phyloP scores from a whole-genome alignment of 306 rosid species.

The Ormosia emarginata region DNA sequence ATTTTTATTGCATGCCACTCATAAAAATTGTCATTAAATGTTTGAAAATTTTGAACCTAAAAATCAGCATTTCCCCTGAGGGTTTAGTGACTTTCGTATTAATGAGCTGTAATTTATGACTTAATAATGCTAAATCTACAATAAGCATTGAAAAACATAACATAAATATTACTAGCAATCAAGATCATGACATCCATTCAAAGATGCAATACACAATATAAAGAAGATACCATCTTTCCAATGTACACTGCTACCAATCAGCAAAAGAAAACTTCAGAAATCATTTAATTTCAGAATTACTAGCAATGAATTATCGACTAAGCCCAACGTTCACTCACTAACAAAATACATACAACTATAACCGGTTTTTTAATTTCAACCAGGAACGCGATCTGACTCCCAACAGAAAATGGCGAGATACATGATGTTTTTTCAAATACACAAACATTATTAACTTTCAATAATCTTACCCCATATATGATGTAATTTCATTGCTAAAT shows the following conservation, averaged over 20 bases:
- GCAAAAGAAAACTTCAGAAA: background rate
- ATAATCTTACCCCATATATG: slow-evolving; percentile 55
- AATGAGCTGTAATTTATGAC: background rate
- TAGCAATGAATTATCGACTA: background rate
- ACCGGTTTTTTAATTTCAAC: background rate
- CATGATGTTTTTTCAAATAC: background rate
- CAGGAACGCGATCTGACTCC: background rate
- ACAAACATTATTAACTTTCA: slow-evolving; percentile 12
- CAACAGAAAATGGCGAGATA: background rate
- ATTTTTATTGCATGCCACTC: background rate
- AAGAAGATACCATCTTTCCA: background rate
- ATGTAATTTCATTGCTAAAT: slow-evolving; percentile 59
- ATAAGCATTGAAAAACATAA: background rate
- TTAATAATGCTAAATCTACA: background rate
- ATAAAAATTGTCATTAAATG: background rate
- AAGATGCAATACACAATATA: background rate
- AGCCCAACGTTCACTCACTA: background rate
- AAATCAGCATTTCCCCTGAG: background rate
- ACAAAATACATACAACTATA: slow-evolving; percentile 5
- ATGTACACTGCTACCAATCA: background rate
- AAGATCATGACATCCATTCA: background rate
- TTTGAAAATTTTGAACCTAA: background rate
- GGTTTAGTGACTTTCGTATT: background rate
- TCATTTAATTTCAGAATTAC: background rate
- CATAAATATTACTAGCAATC: background rate